These are phyloP conservation scores for Brettanomyces custersianus DNA, from an alignment of 805 yeast species.

Conservation along the genomic window DNA sequence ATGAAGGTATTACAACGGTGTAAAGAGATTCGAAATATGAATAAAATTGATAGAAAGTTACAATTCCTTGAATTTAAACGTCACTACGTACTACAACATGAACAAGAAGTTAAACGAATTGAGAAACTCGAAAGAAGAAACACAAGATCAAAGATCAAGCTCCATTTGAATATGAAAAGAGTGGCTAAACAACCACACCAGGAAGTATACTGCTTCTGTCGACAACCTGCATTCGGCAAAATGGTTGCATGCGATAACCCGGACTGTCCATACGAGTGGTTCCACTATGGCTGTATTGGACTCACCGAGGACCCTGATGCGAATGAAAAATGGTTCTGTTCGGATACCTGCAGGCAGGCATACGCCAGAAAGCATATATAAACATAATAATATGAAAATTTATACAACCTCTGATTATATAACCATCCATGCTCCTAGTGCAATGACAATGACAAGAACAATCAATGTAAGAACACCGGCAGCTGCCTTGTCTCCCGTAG, in stretches of 20 bases:
- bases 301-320: conserved; percentile 81
- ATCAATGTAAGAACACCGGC: conserved; percentile 84
- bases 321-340: conserved; percentile 73
- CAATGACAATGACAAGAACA: conserved; percentile 49
- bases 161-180: background rate
- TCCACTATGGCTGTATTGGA: conserved; percentile 93
- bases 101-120: background rate
- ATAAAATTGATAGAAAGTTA: conserved; percentile 9
- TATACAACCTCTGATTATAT: conserved; percentile 8
- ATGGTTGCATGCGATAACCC: conserved; percentile 96
- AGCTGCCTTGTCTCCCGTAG: conserved; percentile 70
- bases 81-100: conserved; percentile 7
- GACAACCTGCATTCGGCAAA: conserved; percentile 59
- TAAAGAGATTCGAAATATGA: conserved; percentile 6
- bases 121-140: background rate
- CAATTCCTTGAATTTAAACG: conserved; percentile 16
- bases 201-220: conserved; percentile 39
- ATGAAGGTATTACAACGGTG: conserved; percentile 14
- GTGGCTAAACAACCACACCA: background rate
- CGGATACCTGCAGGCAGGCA: conserved; percentile 68
- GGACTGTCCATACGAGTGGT: conserved; percentile 82
- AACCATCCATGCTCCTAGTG: conserved; percentile 73
- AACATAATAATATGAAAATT: too few species aligned
- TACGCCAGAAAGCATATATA: too few species aligned
- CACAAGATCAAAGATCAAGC: background rate